These are phyloP conservation scores for Cenchrus fungigraminus DNA, from an alignment of 176 grass and related monocot species.

Conservation along the genomic window DNA sequence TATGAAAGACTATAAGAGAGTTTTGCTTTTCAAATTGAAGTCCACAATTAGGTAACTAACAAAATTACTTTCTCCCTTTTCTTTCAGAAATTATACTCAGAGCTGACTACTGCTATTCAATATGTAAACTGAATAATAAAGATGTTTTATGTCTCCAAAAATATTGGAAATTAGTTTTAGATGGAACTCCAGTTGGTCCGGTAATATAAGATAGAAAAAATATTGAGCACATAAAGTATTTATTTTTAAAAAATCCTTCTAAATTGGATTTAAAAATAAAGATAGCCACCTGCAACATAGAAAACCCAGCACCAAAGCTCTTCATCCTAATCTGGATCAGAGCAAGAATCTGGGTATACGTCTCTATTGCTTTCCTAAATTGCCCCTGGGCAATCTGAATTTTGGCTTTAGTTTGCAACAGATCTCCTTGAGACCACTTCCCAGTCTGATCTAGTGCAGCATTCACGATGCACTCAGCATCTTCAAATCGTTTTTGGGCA, in stretches of 20 bases:
- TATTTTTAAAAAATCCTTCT: not conserved
- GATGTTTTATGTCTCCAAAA: not conserved
- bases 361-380: constrained; percentile 69
- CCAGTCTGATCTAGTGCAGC: constrained; percentile 73
- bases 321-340: constrained; percentile 66
- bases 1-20: not conserved
- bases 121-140: not conserved
- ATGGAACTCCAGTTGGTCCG: not conserved
- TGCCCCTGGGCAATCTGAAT: constrained; percentile 67
- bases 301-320: constrained; percentile 58
- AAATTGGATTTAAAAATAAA: constrained; percentile 2
- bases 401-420: constrained; percentile 82
- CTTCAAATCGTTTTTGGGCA: constrained; percentile 72
- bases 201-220: constrained; percentile 2
- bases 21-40: constrained; percentile 16
- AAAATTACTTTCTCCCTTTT: not conserved
- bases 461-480: constrained; percentile 73
- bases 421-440: constrained; percentile 70
- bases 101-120: constrained; percentile 10
- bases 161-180: not conserved
- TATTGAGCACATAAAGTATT: not conserved
- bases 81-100: not conserved
- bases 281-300: constrained; percentile 59
- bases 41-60: constrained; percentile 15
- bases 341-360: constrained; percentile 82